Evolutionary conservation across 345 rosid genomes (phyloP).

Genomic region (Pistacia atlantica): DNA sequence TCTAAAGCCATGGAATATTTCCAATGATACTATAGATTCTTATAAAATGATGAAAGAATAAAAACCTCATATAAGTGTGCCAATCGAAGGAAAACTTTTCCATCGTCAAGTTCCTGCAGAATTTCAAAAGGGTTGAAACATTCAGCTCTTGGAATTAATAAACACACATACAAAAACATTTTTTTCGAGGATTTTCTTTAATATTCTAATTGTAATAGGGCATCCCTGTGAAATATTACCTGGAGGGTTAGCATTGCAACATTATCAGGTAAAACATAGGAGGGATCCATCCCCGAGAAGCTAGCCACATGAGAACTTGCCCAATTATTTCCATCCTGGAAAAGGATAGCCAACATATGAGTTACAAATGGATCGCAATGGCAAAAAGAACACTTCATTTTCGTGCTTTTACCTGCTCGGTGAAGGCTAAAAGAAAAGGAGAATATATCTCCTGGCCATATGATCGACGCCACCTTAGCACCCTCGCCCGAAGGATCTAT

Average conservation of each 20-base stretch:
- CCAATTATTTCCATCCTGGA: constrained; percentile 41
- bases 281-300: constrained; percentile 37
- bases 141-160: background rate
- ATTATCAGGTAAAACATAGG: constrained; percentile 42
- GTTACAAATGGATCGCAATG: background rate
- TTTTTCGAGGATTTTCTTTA: background rate
- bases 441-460: constrained; percentile 33
- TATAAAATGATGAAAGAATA: background rate
- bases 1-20: no score
- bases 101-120: constrained; percentile 48
- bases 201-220: background rate
- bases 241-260: constrained; percentile 45
- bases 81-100: constrained; percentile 47
- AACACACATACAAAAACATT: background rate
- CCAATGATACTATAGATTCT: background rate
- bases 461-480: constrained; percentile 31
- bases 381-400: background rate
- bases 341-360: background rate
- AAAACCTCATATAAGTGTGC: constrained; percentile 55
- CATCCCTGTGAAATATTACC: constrained; percentile 21
- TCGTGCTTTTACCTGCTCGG: constrained; percentile 23
- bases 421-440: constrained; percentile 27
- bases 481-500: constrained; percentile 27
- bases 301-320: constrained; percentile 30
- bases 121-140: background rate